A percentile compares a stretch with the other conserved stretches of the same genome.
Conservation (phyloP, 495 filamentous ascomycete species). For the Penicillium antarcticum region DNA sequence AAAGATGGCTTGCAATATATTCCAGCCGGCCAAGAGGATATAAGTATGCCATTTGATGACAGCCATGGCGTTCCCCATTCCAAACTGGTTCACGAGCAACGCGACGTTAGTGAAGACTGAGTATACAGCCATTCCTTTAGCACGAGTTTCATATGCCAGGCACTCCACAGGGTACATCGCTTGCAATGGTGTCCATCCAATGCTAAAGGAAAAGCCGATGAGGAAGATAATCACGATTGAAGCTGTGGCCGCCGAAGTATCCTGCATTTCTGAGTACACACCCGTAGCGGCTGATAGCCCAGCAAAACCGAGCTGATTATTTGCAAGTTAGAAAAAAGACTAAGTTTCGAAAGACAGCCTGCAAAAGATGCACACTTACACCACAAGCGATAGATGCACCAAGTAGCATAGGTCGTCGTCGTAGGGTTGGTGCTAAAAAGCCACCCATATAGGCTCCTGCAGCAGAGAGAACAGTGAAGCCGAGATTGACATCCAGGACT, state of each 20-base stretch:
- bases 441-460: constrained; percentile 54
- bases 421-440: constrained; percentile 58
- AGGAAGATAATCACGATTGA: constrained; percentile 61
- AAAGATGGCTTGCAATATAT: constrained; percentile 43
- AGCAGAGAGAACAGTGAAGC: constrained; percentile 10
- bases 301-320: not conserved
- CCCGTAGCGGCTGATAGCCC: not conserved
- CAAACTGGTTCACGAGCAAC: constrained; percentile 53
- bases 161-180: constrained; percentile 66
- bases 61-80: constrained; percentile 53
- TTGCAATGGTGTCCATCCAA: constrained; percentile 63
- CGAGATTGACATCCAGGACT: constrained; percentile 14
- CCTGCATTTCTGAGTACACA: not conserved
- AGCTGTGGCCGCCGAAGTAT: constrained; percentile 31
- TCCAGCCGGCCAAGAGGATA: constrained; percentile 61
- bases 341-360: too few relatives aligned
- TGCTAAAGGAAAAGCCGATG: constrained; percentile 60
- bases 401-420: constrained; percentile 45
- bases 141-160: constrained; percentile 54
- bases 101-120: constrained; percentile 47
- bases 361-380: too few relatives aligned
- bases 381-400: not conserved
- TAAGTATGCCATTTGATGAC: constrained; percentile 66
- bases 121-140: constrained; percentile 60
- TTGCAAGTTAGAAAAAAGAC: not conserved